Percentiles rank a stretch among this genome's conserved stretches.
These are phyloP conservation scores for Mortierella sp. DNA, from an alignment of 371 early-diverging fungal genomes.

Conservation along the genomic window DNA sequence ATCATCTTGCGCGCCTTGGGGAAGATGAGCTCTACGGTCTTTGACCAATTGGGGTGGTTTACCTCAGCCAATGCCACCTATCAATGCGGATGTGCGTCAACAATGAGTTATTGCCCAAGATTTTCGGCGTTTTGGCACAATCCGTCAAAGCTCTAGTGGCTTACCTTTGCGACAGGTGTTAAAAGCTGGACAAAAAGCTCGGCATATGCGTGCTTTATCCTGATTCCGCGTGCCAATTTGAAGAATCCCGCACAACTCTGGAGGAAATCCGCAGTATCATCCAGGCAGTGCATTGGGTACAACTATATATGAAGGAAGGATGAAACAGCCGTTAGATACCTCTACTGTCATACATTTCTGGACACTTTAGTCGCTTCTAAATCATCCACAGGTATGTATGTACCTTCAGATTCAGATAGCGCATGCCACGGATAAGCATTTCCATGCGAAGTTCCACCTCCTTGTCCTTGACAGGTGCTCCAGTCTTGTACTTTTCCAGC, in stretches of 20 bases:
- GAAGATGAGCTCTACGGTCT: constrained; percentile 91
- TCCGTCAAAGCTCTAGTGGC: neutral
- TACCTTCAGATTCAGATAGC: constrained; percentile 90
- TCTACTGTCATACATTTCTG: neutral
- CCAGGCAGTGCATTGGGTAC: constrained; percentile 93
- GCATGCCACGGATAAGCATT: constrained; percentile 90
- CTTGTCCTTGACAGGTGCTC: constrained; percentile 63
- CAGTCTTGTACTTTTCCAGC: constrained; percentile 75
- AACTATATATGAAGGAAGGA: constrained; percentile 62
- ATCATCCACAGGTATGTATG: neutral
- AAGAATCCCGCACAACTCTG: constrained; percentile 91
- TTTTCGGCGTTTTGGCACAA: too few relatives aligned
- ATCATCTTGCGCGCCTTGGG: constrained; percentile 94
- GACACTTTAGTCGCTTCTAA: neutral
- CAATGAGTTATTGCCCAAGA: neutral
- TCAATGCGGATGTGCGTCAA: neutral
- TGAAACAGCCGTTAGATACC: neutral
- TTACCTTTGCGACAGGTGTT: constrained; percentile 90
- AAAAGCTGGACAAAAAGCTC: constrained; percentile 91
- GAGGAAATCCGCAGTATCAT: constrained; percentile 95
- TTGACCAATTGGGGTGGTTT: constrained; percentile 93
- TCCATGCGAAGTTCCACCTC: constrained; percentile 88
- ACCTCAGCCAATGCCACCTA: constrained; percentile 94
- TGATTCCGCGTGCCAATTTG: constrained; percentile 82
- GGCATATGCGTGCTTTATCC: constrained; percentile 94